phyloP scores from a whole-genome alignment of 768 basidiomycete genomes.

The Ephemerocybe angulata region DNA sequence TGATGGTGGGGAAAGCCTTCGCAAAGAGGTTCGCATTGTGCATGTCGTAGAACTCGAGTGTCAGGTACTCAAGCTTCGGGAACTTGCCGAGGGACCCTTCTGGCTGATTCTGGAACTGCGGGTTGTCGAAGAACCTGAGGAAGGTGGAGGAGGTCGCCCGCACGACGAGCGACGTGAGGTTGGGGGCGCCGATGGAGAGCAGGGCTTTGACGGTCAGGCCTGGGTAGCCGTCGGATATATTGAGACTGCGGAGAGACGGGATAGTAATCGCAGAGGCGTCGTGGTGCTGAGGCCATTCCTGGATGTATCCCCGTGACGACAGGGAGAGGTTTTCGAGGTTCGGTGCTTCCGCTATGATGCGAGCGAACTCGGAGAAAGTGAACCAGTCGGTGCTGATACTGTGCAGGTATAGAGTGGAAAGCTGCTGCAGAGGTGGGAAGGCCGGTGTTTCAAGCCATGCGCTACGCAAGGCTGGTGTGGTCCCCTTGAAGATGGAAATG shows the following conservation, averaged over 20 bases:
- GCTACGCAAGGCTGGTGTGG: neutral
- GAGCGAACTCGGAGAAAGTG: neutral
- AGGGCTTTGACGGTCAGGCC: neutral
- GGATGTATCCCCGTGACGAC: neutral
- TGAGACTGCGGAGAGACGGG: constrained; percentile 1
- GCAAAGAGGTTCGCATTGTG: neutral
- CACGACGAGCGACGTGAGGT: neutral
- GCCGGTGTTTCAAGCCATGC: neutral
- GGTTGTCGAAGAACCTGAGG: constrained; percentile 1
- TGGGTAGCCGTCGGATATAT: neutral
- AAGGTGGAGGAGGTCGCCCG: neutral
- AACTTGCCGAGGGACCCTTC: neutral
- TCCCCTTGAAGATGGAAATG: neutral
- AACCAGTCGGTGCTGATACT: constrained; percentile 1
- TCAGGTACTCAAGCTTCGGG: constrained; percentile 2
- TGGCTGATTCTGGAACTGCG: neutral
- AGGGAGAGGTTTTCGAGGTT: constrained; percentile 6
- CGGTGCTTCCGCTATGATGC: neutral
- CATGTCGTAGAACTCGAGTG: constrained; percentile 6
- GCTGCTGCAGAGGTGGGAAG: neutral
- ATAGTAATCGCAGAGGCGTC: neutral
- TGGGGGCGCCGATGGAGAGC: constrained; percentile 4
- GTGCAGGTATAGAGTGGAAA: constrained; percentile 6
- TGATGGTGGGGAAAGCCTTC: constrained; percentile 5
- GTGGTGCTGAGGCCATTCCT: neutral